phyloP scores from a whole-genome alignment of 1,284 basidiomycete species.

The Fomitopsis betulina region DNA sequence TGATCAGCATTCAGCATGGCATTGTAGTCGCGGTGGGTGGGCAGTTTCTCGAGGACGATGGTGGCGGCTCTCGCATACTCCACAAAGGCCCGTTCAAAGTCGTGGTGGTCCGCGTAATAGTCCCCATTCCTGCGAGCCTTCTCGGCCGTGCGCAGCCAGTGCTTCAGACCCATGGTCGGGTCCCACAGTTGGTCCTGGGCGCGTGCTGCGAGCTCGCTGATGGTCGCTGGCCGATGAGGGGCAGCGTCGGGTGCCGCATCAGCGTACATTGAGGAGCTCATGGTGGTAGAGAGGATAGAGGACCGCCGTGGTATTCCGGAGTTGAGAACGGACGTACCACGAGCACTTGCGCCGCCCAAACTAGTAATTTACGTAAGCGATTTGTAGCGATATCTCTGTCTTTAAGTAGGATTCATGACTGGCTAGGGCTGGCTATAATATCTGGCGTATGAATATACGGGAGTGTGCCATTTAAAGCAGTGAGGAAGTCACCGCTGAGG shows the following conservation, averaged over 20 bases:
- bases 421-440: no score
- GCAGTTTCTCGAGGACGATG: slow-evolving; percentile 59
- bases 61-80: slow-evolving; percentile 58
- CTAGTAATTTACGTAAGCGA: neutral
- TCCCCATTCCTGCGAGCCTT: slow-evolving; percentile 44
- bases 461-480: no score
- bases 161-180: slow-evolving; percentile 44
- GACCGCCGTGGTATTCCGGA: neutral
- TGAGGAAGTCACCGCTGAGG: no score
- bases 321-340: neutral
- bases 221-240: slow-evolving; percentile 33
- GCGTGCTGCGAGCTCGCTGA: slow-evolving; percentile 50
- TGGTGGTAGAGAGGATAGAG: slow-evolving; percentile 12
- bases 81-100: slow-evolving; percentile 56
- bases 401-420: no score
- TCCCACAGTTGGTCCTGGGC: slow-evolving; percentile 47
- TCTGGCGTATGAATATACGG: no score
- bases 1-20: slow-evolving; percentile 40
- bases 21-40: slow-evolving; percentile 49
- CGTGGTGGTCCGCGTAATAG: slow-evolving; percentile 34
- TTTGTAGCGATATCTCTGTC: no score
- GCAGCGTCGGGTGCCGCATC: slow-evolving; percentile 1
- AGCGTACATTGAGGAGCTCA: slow-evolving; percentile 18
- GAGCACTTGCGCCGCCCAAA: slow-evolving; percentile 1
- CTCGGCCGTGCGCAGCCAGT: slow-evolving; percentile 52